A percentile compares a stretch with the other conserved stretches of the same genome.
These are phyloP conservation scores for Rhizopus delemar DNA, from an alignment of 371 early-diverging fungal genomes.

Conservation along the genomic window DNA sequence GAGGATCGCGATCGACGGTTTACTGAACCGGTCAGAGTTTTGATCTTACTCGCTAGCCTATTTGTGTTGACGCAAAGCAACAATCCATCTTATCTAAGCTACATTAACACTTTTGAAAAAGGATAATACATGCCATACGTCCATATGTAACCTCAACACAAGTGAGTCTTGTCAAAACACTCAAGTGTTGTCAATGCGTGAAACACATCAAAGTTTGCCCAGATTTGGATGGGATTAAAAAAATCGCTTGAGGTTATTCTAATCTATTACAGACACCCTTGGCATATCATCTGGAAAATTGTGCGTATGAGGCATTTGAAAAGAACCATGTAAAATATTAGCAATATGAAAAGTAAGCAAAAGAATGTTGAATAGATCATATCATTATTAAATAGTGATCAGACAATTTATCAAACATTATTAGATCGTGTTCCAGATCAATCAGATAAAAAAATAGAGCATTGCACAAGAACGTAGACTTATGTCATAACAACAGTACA, in stretches of 20 bases:
- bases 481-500: conserved; percentile 36
- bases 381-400: background rate
- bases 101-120: conserved; percentile 71
- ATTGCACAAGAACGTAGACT: too few species aligned
- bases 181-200: conserved; percentile 67
- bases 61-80: conserved; percentile 48
- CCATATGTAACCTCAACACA: conserved; percentile 57
- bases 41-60: conserved; percentile 70
- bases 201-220: conserved; percentile 65
- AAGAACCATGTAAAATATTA: conserved; percentile 89
- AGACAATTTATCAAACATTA: conserved; percentile 64
- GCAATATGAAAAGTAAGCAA: conserved; percentile 75
- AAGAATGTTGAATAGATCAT: too few species aligned
- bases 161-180: conserved; percentile 11
- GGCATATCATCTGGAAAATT: conserved; percentile 89
- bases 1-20: conserved; percentile 74
- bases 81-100: conserved; percentile 54
- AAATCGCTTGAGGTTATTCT: conserved; percentile 77
- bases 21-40: conserved; percentile 81
- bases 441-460: conserved; percentile 20
- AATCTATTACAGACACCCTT: conserved; percentile 90
- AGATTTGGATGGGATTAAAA: conserved; percentile 63
- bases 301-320: conserved; percentile 93
- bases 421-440: conserved; percentile 51
- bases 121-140: conserved; percentile 60